phyloP scores from a whole-genome alignment of 148 eudicot species.

The Selenicereus undatus region DNA sequence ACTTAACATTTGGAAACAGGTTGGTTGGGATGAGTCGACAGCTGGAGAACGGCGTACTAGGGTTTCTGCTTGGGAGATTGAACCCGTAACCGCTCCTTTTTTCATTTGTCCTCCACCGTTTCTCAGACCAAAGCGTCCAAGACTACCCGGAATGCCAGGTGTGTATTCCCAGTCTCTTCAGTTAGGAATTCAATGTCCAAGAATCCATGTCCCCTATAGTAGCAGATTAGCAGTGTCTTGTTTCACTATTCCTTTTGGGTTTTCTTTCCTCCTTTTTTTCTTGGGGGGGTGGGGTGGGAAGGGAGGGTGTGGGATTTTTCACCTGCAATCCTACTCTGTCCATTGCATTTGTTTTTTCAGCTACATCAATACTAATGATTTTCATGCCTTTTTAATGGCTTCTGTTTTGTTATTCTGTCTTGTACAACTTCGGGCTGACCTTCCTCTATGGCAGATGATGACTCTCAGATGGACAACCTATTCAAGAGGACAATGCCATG shows the following conservation, averaged over 20 bases:
- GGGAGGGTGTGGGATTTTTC: no score
- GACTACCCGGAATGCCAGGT: constrained; percentile 94
- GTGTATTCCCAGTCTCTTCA: constrained; percentile 1
- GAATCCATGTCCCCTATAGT: background rate
- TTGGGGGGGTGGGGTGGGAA: no score
- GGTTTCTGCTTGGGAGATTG: constrained; percentile 96
- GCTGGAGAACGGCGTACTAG: constrained; percentile 92
- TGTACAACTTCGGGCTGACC: background rate
- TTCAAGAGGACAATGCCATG: constrained; percentile 93
- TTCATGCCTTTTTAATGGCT: background rate
- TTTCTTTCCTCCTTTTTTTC: no score
- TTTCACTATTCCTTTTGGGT: no score
- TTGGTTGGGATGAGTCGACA: constrained; percentile 98
- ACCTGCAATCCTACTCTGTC: background rate
- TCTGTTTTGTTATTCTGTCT: background rate
- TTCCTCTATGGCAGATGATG: constrained; percentile 55
- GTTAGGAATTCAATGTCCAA: background rate
- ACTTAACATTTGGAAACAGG: constrained; percentile 36
- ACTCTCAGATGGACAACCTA: constrained; percentile 57
- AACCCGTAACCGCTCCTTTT: constrained; percentile 95
- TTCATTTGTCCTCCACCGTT: constrained; percentile 93
- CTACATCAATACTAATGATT: background rate
- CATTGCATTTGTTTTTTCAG: background rate
- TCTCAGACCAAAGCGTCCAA: constrained; percentile 72
- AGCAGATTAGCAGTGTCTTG: background rate